Conservation (phyloP, 1,284 basidiomycete genomes). For the Rhodotorula sp. region DNA sequence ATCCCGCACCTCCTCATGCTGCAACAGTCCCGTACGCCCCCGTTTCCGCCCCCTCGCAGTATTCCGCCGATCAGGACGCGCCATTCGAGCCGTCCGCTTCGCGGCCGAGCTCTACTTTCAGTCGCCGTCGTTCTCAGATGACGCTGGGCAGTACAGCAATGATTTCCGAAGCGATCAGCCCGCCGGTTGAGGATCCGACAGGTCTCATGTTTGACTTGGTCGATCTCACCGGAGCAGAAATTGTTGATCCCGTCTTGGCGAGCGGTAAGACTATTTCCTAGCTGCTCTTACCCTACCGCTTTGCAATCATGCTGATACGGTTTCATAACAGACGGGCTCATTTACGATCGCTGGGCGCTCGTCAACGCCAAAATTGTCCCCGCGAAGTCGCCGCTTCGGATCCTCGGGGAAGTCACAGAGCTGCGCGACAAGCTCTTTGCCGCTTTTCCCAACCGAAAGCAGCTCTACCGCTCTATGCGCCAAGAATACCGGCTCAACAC, state of each 20-base stretch:
- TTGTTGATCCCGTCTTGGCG: conserved; percentile 32
- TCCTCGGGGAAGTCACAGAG: conserved; percentile 40
- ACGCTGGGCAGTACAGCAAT: neutral
- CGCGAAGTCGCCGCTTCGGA: conserved; percentile 12
- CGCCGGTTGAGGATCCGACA: neutral
- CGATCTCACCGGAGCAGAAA: conserved; percentile 21
- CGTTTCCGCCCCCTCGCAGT: neutral
- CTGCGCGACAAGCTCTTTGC: conserved; percentile 36
- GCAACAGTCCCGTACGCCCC: conserved; percentile 9
- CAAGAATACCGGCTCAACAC: conserved; percentile 27
- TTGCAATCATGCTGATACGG: neutral
- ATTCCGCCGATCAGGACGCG: neutral
- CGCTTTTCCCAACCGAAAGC: conserved; percentile 11
- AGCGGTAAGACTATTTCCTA: conserved; percentile 9
- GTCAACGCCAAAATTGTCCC: conserved; percentile 8
- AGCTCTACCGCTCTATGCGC: conserved; percentile 15
- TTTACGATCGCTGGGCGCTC: conserved; percentile 34
- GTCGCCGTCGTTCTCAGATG: neutral
- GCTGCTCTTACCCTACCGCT: too few species aligned
- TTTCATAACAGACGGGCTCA: conserved; percentile 21
- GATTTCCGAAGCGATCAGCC: neutral
- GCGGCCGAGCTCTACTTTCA: neutral
- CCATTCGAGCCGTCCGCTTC: conserved; percentile 12
- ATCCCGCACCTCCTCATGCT: neutral
- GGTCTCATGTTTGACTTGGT: conserved; percentile 9